Evolutionary conservation across 1,139 yeast genomes (phyloP).

Genomic region (Lodderomyces jiufengensis): DNA sequence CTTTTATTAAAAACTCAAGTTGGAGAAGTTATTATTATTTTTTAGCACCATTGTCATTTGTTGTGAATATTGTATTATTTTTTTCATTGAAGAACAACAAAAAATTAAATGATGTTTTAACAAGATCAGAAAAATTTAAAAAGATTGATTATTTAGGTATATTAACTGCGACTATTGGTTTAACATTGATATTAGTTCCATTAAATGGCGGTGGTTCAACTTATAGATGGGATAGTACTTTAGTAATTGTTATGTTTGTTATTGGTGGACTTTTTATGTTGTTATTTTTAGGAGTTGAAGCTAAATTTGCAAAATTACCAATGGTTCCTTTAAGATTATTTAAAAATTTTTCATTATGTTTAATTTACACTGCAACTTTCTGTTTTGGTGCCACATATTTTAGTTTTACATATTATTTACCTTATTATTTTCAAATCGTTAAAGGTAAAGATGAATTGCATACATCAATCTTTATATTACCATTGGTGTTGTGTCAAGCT

Average conservation of each 20-base stretch:
- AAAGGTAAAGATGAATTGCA: conserved; percentile 35
- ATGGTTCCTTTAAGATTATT: conserved; percentile 54
- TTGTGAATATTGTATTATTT: conserved; percentile 25
- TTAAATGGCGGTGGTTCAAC: conserved; percentile 56
- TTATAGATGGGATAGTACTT: conserved; percentile 48
- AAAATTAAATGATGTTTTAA: conserved; percentile 19
- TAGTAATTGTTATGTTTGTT: conserved; percentile 44
- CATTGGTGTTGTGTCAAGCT: conserved; percentile 43
- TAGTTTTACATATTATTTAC: conserved; percentile 42
- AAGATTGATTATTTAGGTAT: conserved; percentile 50
- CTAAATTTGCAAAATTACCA: conserved; percentile 48
- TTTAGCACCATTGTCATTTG: conserved; percentile 40
- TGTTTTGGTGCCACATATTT: conserved; percentile 49
- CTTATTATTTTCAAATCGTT: conserved; percentile 52
- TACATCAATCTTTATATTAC: conserved; percentile 39
- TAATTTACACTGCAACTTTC: conserved; percentile 42
- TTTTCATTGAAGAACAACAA: conserved; percentile 22
- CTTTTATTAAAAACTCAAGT: conserved; percentile 35
- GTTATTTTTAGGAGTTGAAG: conserved; percentile 44
- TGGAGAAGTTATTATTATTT: conserved; percentile 54
- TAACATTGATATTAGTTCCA: conserved; percentile 47
- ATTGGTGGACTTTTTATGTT: conserved; percentile 43
- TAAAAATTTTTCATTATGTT: conserved; percentile 33
- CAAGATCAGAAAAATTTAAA: conserved; percentile 31
- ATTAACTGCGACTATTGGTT: conserved; percentile 39